These are phyloP conservation scores for Heliocybe sulcata DNA, from an alignment of 1,284 basidiomycete species.

Conservation along the genomic window DNA sequence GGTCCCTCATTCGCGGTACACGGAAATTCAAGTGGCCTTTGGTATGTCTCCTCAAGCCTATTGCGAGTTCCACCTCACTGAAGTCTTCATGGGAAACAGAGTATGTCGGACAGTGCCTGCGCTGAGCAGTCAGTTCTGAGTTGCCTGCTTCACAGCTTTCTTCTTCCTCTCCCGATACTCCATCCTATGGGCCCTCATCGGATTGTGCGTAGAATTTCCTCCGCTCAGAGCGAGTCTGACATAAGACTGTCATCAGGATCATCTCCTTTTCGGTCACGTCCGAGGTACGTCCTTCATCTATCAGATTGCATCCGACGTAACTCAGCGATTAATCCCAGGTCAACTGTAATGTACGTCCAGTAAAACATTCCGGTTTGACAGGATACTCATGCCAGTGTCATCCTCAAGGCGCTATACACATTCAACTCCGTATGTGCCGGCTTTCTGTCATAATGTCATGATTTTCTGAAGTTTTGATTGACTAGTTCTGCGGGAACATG, in stretches of 20 bases:
- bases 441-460: not conserved
- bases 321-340: slow-evolving; percentile 30
- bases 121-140: slow-evolving; percentile 16
- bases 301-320: not conserved
- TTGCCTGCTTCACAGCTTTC: slow-evolving; percentile 33
- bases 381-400: not conserved
- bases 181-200: slow-evolving; percentile 53
- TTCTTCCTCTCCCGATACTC: slow-evolving; percentile 67
- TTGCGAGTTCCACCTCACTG: too few species aligned
- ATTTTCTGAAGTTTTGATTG: not conserved
- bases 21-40: slow-evolving; percentile 59
- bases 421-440: slow-evolving; percentile 51
- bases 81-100: not conserved
- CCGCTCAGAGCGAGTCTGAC: not conserved
- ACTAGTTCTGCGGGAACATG: slow-evolving; percentile 38
- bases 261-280: slow-evolving; percentile 41
- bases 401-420: slow-evolving; percentile 47
- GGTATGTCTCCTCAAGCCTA: slow-evolving; percentile 27
- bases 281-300: not conserved
- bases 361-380: not conserved
- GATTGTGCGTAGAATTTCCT: slow-evolving; percentile 35
- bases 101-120: not conserved
- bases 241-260: slow-evolving; percentile 31
- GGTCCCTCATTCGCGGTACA: slow-evolving; percentile 47
- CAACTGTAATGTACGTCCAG: slow-evolving; percentile 45